Evolutionary conservation across 371 early-diverging fungal genomes (phyloP).

Genomic region (Mucor sp.): DNA sequence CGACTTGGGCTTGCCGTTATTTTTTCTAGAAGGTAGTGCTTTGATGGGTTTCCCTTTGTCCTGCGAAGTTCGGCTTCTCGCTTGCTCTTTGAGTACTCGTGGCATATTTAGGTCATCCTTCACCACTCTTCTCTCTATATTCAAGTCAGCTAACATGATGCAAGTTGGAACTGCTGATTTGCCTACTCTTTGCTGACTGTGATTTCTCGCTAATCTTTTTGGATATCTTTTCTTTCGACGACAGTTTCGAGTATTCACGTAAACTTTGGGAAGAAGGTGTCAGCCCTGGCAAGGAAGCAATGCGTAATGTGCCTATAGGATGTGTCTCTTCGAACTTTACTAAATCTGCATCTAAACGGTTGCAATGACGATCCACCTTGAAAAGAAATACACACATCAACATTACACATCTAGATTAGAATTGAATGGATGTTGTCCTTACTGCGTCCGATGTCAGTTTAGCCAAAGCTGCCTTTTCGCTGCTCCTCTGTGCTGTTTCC

Average conservation of each 20-base stretch:
- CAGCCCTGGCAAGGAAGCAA: constrained; percentile 42
- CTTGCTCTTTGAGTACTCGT: constrained; percentile 18
- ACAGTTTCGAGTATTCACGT: constrained; percentile 27
- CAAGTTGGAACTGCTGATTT: not conserved
- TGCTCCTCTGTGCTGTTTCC: constrained; percentile 83
- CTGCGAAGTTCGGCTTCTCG: constrained; percentile 7
- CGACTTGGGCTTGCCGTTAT: constrained; percentile 19
- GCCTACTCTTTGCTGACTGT: constrained; percentile 18
- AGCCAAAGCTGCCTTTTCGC: constrained; percentile 91
- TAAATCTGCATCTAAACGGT: constrained; percentile 45
- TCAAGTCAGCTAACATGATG: not conserved
- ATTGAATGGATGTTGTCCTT: not conserved
- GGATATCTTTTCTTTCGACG: constrained; percentile 19
- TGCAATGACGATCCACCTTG: constrained; percentile 42
- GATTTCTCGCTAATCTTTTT: constrained; percentile 17
- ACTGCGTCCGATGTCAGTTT: constrained; percentile 87
- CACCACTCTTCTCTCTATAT: constrained; percentile 18
- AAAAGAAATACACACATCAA: not conserved
- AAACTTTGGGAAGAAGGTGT: constrained; percentile 40
- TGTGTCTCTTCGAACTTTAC: constrained; percentile 50
- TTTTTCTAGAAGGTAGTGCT: constrained; percentile 20
- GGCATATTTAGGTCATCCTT: constrained; percentile 15
- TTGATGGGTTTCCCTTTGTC: constrained; percentile 21
- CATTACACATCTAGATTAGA: not conserved
- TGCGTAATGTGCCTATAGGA: constrained; percentile 33